Conservation (phyloP, 1,284 basidiomycete species). For the Rugosomyces carneus region DNA sequence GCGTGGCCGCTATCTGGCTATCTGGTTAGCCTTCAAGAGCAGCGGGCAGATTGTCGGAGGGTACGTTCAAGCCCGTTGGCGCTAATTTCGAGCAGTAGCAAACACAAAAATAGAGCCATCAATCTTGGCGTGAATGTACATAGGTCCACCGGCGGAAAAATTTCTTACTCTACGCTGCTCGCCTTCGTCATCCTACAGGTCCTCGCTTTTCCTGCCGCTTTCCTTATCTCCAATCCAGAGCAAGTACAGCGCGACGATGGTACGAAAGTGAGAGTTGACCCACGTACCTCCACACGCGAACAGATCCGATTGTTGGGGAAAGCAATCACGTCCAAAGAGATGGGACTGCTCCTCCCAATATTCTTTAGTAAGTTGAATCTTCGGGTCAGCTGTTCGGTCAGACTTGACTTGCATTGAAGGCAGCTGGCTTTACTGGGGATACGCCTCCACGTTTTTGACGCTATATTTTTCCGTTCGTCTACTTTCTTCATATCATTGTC, state of each 20-base stretch:
- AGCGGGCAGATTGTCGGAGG: constrained; percentile 20
- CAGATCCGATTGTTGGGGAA: constrained; percentile 14
- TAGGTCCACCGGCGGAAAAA: constrained; percentile 17
- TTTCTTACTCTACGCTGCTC: constrained; percentile 16
- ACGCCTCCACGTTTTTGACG: constrained; percentile 19
- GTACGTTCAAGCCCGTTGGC: constrained; percentile 2
- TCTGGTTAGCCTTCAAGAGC: constrained; percentile 19
- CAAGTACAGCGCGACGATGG: constrained; percentile 18
- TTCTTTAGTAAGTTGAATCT: constrained; percentile 15
- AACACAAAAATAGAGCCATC: constrained; percentile 11
- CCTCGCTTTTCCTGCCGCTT: constrained; percentile 12
- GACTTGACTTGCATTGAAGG: constrained; percentile 5
- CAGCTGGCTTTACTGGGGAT: constrained; percentile 20
- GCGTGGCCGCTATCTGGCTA: constrained; percentile 18
- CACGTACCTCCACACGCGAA: constrained; percentile 13
- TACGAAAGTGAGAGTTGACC: constrained; percentile 16
- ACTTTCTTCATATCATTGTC: not conserved
- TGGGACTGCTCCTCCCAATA: constrained; percentile 14
- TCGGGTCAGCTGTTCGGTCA: not conserved
- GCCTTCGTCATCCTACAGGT: constrained; percentile 17
- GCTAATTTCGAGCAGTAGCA: not conserved
- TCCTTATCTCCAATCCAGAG: constrained; percentile 17
- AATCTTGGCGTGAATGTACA: constrained; percentile 17
- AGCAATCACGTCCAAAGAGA: constrained; percentile 11
- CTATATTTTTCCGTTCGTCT: constrained; percentile 16